Conservation (phyloP, 148 eudicot genomes). For the Camellia japonica region DNA sequence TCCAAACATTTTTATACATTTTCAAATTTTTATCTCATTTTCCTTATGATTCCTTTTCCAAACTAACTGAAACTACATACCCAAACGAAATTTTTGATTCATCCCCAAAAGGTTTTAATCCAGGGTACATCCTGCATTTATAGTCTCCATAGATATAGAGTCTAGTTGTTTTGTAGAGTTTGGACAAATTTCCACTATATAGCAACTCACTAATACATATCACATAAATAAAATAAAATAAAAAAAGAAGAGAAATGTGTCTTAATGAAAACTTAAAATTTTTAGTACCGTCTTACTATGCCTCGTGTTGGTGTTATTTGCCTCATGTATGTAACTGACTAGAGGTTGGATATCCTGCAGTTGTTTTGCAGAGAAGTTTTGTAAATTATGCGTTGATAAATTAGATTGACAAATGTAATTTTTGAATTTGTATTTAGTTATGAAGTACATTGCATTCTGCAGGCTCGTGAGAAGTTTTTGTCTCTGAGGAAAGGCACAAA, state of each 20-base stretch:
- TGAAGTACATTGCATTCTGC: constrained; percentile 14
- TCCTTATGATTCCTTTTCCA: too few species aligned
- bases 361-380: constrained; percentile 1
- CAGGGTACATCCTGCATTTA: too few species aligned
- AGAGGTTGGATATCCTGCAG: background rate
- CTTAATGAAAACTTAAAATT: background rate
- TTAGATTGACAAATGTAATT: constrained; percentile 1
- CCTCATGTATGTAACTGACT: background rate
- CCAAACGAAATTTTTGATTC: too few species aligned
- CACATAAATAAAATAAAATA: too few species aligned
- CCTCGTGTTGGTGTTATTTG: background rate
- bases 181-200: background rate
- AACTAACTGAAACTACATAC: too few species aligned
- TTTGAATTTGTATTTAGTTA: background rate
- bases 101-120: too few species aligned
- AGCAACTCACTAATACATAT: background rate
- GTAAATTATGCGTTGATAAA: background rate
- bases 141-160: too few species aligned
- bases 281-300: background rate
- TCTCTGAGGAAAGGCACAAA: constrained; percentile 88
- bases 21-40: too few species aligned
- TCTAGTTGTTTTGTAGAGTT: background rate
- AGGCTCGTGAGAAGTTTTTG: constrained; percentile 97
- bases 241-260: background rate
- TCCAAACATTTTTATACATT: too few species aligned